These are phyloP conservation scores for Parafenestella ontariensis DNA, from an alignment of 2,329 filamentous ascomycete genomes.

Conservation along the genomic window DNA sequence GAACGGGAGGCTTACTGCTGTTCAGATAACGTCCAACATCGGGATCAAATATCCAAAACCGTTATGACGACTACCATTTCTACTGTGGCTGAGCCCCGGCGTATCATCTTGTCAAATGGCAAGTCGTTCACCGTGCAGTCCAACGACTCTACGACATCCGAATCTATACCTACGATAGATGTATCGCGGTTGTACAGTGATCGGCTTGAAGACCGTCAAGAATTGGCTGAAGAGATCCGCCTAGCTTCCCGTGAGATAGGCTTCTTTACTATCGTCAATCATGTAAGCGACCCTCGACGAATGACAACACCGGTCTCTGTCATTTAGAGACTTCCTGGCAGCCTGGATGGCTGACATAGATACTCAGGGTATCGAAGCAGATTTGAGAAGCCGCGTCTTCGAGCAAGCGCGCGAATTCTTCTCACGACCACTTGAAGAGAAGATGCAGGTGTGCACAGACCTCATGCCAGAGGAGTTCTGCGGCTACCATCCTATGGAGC, in stretches of 20 bases:
- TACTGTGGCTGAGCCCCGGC: neutral
- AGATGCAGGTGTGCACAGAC: slow-evolving; percentile 56
- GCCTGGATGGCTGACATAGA: neutral
- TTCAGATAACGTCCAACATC: neutral
- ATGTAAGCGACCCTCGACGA: neutral
- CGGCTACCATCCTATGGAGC: slow-evolving; percentile 47
- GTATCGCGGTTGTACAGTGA: slow-evolving; percentile 49
- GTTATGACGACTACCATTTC: neutral
- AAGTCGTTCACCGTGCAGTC: neutral
- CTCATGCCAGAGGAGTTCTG: slow-evolving; percentile 46
- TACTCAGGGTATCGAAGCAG: slow-evolving; percentile 36
- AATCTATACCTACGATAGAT: slow-evolving; percentile 48
- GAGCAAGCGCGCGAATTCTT: slow-evolving; percentile 53
- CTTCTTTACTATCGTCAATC: slow-evolving; percentile 54
- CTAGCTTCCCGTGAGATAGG: slow-evolving; percentile 52
- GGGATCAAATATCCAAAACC: neutral
- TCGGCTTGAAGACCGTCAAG: slow-evolving; percentile 42
- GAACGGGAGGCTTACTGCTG: neutral
- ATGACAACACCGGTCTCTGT: neutral
- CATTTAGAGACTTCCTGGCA: neutral
- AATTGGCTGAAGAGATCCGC: slow-evolving; percentile 51
- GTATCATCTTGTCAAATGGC: neutral
- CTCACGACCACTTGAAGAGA: slow-evolving; percentile 53
- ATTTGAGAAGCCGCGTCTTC: slow-evolving; percentile 40
- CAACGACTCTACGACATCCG: neutral